Evolutionary conservation across 371 early-diverging fungal species (phyloP), one percentile per base, ranked within the genome.

Genomic region (Mucor piriformis): DNA sequence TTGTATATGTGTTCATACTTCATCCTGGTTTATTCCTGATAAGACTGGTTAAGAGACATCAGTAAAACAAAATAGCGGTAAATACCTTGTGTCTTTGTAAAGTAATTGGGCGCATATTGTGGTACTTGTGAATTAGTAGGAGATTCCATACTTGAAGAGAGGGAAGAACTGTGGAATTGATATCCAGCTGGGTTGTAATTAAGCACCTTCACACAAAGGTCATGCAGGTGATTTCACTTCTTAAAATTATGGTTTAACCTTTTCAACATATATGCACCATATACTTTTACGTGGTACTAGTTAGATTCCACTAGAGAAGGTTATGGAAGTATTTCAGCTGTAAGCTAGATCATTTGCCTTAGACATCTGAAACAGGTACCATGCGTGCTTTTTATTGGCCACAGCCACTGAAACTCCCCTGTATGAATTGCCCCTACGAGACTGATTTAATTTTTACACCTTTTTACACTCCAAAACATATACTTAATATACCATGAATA

Each of bases 11-110:
- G 10, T 15, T 32, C 20, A 27, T 67, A 79, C 79, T 68, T 79
- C 79, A 66, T 79, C 79, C 8, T 70, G 57, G 37, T 75, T 79
- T 18, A 79, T 66, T 49, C 58, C 73, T 73, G 65, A 33, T 5
- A 13, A 37, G 23, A 7, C 21, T 20, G 21, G 20, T 18, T 33
- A 18, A 38, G 16, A 15, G 8, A 23, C 6, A 27, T 21, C n/a
- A n/a, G 2, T 46, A 16, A 29, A 6, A 6, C 13, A 8, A 15
- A 7, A n/a, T 38, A 1, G 6, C 6, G 13, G 15, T 38, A 38
- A n/a, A 27, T 64, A 62, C 54, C 54, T 57, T 54, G 59, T 40
- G 62, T 32, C 18, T 61, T 63, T 25, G 23, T 54, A 4, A 63
- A 52, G 27, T 68, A 75, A 23, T 60, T 66, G 25, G 73, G 76